Evolutionary conservation across 2,329 filamentous ascomycete genomes (phyloP).

Genomic region (Aspergillus aculeatus): DNA sequence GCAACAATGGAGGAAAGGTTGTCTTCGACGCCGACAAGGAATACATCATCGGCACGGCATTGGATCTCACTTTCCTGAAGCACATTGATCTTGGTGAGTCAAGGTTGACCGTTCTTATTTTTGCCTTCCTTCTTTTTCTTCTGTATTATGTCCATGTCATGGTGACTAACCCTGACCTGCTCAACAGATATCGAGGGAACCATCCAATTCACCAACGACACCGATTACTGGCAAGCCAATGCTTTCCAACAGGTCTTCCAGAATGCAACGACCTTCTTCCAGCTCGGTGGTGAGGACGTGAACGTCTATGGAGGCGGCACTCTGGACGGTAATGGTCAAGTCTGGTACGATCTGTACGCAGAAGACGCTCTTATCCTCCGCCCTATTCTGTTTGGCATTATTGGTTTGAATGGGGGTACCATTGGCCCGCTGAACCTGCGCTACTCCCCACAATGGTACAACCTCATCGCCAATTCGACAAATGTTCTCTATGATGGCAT

Average conservation of each 20-base stretch:
- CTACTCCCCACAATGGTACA: conserved; percentile 64
- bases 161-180: conserved; percentile 7
- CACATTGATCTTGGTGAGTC: conserved; percentile 59
- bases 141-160: neutral
- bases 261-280: conserved; percentile 66
- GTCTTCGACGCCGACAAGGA: conserved; percentile 55
- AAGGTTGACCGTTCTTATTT: neutral
- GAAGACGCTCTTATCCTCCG: conserved; percentile 57
- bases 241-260: conserved; percentile 65
- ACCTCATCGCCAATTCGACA: conserved; percentile 64
- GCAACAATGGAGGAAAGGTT: conserved; percentile 64
- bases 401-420: conserved; percentile 57
- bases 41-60: conserved; percentile 63
- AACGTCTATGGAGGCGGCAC: conserved; percentile 67
- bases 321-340: conserved; percentile 64
- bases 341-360: conserved; percentile 64
- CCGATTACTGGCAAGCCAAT: conserved; percentile 66
- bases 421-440: conserved; percentile 61
- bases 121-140: neutral
- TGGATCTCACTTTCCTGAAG: conserved; percentile 65
- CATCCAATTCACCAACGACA: conserved; percentile 64
- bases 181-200: conserved; percentile 56
- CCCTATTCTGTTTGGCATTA: conserved; percentile 58
- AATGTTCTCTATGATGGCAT: conserved; percentile 65
- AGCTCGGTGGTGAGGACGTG: conserved; percentile 64